Evolutionary conservation across 2,329 filamentous ascomycete genomes (phyloP), one percentile per base, ranked within the genome.

Genomic region (Colletotrichum filicis): DNA sequence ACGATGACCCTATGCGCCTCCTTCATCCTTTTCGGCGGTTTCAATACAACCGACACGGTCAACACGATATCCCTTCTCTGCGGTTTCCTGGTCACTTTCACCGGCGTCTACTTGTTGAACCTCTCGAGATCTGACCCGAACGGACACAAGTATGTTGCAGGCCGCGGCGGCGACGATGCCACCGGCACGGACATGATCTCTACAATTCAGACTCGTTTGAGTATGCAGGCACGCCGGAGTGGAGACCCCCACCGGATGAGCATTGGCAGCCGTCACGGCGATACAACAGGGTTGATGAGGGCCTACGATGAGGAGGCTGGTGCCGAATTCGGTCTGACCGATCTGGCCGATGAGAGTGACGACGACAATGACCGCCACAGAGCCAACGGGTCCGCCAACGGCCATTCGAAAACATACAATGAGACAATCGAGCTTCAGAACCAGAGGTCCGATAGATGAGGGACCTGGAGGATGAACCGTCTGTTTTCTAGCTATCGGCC

Each of bases 11-110:
- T 98, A 55, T 93, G 94, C 82, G 96, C 96, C 70, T 98, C 96
- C 2, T 98, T 98, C 82, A 97, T 98, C 79, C 92, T 98, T 64
- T 98, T 98, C 86, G 92, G 92, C 78, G 96, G 96, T 72, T 98
- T 98, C 88, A 98, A 98, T 83, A 98, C 96, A 4, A 94, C 94
- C 61, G 94, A 97, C 78, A 89, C 93, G 6, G 94, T 98, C 77
- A 98, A 97, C 84, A 98, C 95, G 0, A 91, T 98, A 71, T 98
- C 96, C 4, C 89, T 98, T 16, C 89, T 98, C 64, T 96, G 93
- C 81, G 96, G 96, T 72, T 98, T 98, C 85, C 90, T 98, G 71
- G 92, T 97, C 76, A 98, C 97, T 74, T 98, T 98, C 82, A 93
- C 95, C 3, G 96, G 96, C 32, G 96, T 98, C 66, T 98, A 98